Evolutionary conservation across 2,329 filamentous ascomycete genomes (phyloP).

Genomic region (Penicillium sp.): DNA sequence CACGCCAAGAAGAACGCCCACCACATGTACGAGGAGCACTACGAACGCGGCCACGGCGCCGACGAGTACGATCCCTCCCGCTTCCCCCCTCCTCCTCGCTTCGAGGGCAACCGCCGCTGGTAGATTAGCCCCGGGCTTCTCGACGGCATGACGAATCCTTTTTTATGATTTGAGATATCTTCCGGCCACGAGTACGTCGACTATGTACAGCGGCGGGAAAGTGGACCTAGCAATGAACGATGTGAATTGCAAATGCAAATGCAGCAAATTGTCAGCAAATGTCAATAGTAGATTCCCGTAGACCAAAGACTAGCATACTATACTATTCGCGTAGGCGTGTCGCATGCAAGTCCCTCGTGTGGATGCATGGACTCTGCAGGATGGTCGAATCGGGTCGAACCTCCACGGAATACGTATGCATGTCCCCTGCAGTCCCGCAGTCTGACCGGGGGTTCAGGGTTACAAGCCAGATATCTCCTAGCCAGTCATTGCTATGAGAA

Average conservation of each 20-base stretch:
- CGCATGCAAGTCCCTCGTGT: background rate
- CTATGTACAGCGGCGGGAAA: slow-evolving; percentile 3
- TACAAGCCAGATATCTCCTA: slow-evolving; percentile 14
- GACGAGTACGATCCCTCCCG: slow-evolving; percentile 60
- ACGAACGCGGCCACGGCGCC: slow-evolving; percentile 49
- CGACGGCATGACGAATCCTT: slow-evolving; percentile 1
- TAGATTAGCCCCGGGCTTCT: slow-evolving; percentile 15
- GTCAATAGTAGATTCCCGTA: background rate
- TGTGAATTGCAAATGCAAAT: background rate
- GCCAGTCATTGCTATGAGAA: slow-evolving; percentile 27
- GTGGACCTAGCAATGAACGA: slow-evolving; percentile 15
- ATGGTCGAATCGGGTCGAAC: background rate
- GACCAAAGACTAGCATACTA: background rate
- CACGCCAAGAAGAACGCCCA: slow-evolving; percentile 63
- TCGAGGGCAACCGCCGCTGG: slow-evolving; percentile 29
- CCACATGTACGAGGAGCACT: slow-evolving; percentile 66
- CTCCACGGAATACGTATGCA: background rate
- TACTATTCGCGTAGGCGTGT: background rate
- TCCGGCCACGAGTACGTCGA: slow-evolving; percentile 7
- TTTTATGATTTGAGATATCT: slow-evolving; percentile 5
- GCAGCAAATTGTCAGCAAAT: no score
- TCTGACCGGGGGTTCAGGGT: slow-evolving; percentile 9
- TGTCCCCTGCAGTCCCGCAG: slow-evolving; percentile 3
- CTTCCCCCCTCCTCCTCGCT: slow-evolving; percentile 37
- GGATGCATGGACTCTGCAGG: background rate